phyloP scores from a whole-genome alignment of 768 basidiomycete genomes.

The Steccherinum ochraceum region DNA sequence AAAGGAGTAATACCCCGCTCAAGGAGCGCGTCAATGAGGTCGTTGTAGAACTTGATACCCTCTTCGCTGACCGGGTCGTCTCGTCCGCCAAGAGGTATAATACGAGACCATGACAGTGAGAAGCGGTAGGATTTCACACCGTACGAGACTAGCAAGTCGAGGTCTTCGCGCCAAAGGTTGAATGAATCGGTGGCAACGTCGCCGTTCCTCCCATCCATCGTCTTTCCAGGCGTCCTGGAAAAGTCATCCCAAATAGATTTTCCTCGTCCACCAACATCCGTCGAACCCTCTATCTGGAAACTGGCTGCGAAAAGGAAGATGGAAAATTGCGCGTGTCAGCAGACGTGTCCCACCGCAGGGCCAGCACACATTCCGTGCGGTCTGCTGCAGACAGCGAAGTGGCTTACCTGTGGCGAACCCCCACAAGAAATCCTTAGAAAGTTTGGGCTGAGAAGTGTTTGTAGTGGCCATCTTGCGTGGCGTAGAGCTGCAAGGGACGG shows the following conservation, averaged over 20 bases:
- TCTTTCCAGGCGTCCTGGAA: conserved; percentile 58
- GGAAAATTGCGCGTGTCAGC: conserved; percentile 1
- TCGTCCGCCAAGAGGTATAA: conserved; percentile 68
- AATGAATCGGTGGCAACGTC: conserved; percentile 72
- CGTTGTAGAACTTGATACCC: conserved; percentile 66
- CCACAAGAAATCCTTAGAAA: conserved; percentile 61
- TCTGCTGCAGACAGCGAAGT: conserved; percentile 6
- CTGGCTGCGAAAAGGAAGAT: conserved; percentile 35
- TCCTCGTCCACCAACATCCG: conserved; percentile 51
- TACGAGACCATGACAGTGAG: conserved; percentile 69
- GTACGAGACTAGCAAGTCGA: conserved; percentile 53
- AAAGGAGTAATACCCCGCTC: conserved; percentile 61
- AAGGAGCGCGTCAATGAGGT: conserved; percentile 62
- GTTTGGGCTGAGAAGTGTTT: conserved; percentile 16
- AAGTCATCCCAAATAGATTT: conserved; percentile 76
- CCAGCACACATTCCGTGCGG: not conserved
- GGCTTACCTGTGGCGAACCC: conserved; percentile 62
- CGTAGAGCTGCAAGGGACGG: conserved; percentile 23
- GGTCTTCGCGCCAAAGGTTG: conserved; percentile 60
- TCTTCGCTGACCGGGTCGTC: conserved; percentile 66
- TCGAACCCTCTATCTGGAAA: conserved; percentile 73
- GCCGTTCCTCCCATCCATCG: conserved; percentile 58
- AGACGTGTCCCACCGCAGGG: not conserved
- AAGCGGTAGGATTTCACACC: conserved; percentile 73
- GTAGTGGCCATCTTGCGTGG: conserved; percentile 17